Evolutionary conservation across 768 basidiomycete species (phyloP).

Genomic region (Tricholoma bakamatsutake): DNA sequence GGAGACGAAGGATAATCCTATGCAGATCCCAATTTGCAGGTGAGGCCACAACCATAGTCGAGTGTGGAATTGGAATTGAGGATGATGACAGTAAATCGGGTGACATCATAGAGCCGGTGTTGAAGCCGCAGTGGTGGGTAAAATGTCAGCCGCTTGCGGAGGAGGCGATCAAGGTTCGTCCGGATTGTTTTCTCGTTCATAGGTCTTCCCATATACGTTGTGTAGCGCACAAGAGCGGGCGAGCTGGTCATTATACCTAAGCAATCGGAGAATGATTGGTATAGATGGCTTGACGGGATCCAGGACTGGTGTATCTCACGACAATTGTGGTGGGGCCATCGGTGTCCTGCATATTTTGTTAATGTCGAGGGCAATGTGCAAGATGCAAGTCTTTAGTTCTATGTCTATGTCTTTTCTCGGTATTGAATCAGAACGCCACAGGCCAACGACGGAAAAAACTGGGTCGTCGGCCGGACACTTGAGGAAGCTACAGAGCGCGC

Average conservation of each 20-base stretch:
- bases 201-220: neutral
- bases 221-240: conserved; percentile 80
- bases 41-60: conserved; percentile 22
- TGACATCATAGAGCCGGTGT: conserved; percentile 88
- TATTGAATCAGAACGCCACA: conserved; percentile 18
- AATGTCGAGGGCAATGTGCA: conserved; percentile 70
- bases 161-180: conserved; percentile 73
- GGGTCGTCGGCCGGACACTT: conserved; percentile 83
- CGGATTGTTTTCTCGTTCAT: neutral
- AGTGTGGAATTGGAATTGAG: neutral
- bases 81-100: conserved; percentile 75
- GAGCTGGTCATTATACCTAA: conserved; percentile 82
- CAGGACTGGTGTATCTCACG: conserved; percentile 99
- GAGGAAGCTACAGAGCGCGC: conserved; percentile 79
- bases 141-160: conserved; percentile 87
- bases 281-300: conserved; percentile 89
- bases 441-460: conserved; percentile 68
- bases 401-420: neutral
- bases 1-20: conserved; percentile 93
- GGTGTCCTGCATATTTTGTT: conserved; percentile 92
- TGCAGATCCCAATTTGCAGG: conserved; percentile 95
- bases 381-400: conserved; percentile 41
- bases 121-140: conserved; percentile 99
- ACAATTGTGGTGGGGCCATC: conserved; percentile 99
- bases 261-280: conserved; percentile 90